Base-by-base conservation (phyloP, 345 rosid genomes). In the Euphorbia tirucalli region DNA sequence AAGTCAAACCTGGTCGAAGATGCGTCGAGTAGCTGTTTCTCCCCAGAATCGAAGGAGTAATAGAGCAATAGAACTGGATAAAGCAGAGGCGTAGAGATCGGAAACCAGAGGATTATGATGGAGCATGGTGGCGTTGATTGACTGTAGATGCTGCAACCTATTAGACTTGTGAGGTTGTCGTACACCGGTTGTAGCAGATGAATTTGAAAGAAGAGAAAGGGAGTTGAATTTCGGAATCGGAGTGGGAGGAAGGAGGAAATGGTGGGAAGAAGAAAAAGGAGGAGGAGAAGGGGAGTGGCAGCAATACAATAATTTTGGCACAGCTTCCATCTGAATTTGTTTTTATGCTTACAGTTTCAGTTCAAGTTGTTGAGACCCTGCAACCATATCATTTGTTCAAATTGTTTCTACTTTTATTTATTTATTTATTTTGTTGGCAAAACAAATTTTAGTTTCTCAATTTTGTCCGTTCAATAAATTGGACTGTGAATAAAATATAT, bases 11-110 rank as follows among this genome's bases (percentile, higher is more conserved):
- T 80, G 90, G 72, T 90, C 91, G 61, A 86, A 76, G 78, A 93
- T 15, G 57, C 80, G 66, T 19, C 89, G 91, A 61, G 87, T 87
- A 19, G 90, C 90, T 55, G 89, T 89, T 74, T 85, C 91, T 76
- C 83, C 82, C 88, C 89, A 89, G 54, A 85, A 43, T 19, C 82
- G 84, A n/a, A 85, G 89, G 30, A 80, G 22, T 0, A 84, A 79
- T 66, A 85, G 76, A 18, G 94, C 90, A 39, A 93, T 57, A 22
- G 46, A 10, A 25, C 77, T 59, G 52, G 82, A 11, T 63, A 89
- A 28, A 11, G 77, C 83, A n/a, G 80, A 11, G 4, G 98, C 94
- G 70, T 68, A 77, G 21, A 82, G 39, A 64, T 93, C 95, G 46
- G 90, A 85, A n/a, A 84, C 59, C 0, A 87, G 63, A 19, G 91